Base-by-base conservation (phyloP, 148 eudicot species). In the Heliosperma pusillum region DNA sequence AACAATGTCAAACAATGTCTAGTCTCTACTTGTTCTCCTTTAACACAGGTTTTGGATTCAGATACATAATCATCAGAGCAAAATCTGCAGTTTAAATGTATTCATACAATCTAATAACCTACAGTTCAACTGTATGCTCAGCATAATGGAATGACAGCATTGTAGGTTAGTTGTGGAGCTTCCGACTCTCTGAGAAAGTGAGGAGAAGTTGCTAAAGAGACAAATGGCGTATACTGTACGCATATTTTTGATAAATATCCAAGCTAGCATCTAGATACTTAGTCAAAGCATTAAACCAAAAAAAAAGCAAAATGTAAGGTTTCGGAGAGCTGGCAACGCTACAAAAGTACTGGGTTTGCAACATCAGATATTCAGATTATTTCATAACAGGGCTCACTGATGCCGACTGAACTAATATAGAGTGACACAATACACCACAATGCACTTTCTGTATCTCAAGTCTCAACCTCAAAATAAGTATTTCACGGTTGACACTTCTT, bases 31-130 rank as follows among this genome's bases (percentile, higher is more conserved):
- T 65, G 52, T 67, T 42, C 70, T 67, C 70, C 47, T 33, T 66
- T 8, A 20, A 67, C 70, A 67, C 70, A 40, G 8, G 2, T 7
- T 57, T 21, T 55, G 4, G 16, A 33, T 20, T 69, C 12, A 42
- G 29, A 57, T n/a, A 58, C 47, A n/a, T 30, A 11, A 20, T n/a
- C n/a, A n/a, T n/a, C 29, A 27, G 30, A 1, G 9, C 29, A 57
- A 62, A 52, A 71, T 70, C 4, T 63, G 58, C 20, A 30, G 10
- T 53, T 13, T 57, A 58, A 20, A 58, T 15, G 27, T n/a, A 29
- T 71, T 33, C 63, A 22, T 64, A 29, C 63, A n/a, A 29, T 71
- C 63, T 8, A 71, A 52, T 68, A 69, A 50, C 36, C 42, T 50
- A 52, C 58, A 30, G 47, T 10, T 22, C 22, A 7, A 15, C 50